These are phyloP conservation scores for Fusarium algeriense DNA, from an alignment of 2,329 filamentous ascomycete species.

Conservation along the genomic window DNA sequence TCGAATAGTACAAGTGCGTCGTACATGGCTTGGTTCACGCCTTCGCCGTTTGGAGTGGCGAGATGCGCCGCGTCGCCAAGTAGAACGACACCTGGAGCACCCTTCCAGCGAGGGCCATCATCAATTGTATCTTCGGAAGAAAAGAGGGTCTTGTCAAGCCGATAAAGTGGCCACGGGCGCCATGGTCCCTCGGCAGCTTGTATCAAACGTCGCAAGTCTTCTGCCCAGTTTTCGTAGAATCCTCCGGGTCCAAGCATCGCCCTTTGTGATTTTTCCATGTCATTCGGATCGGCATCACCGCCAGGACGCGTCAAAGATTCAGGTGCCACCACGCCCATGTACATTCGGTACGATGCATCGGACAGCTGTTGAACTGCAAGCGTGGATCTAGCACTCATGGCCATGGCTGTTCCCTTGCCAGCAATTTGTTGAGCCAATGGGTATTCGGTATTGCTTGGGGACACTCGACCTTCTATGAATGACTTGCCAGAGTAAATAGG, in stretches of 20 bases:
- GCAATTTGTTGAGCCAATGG: background rate
- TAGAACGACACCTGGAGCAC: background rate
- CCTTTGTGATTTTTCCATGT: constrained; percentile 6
- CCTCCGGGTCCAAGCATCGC: background rate
- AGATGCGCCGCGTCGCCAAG: constrained; percentile 8
- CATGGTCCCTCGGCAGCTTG: background rate
- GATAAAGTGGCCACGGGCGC: constrained; percentile 14
- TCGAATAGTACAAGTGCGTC: constrained; percentile 2
- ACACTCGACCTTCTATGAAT: constrained; percentile 2
- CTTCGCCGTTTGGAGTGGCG: constrained; percentile 5
- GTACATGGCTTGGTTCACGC: constrained; percentile 14
- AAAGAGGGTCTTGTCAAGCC: background rate
- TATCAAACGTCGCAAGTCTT: background rate
- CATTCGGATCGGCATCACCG: background rate
- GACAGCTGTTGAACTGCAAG: constrained; percentile 5
- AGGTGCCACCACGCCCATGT: background rate
- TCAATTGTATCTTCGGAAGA: background rate
- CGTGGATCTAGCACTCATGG: background rate
- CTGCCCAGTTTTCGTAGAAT: background rate
- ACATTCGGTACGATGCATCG: background rate
- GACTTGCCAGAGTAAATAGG: background rate
- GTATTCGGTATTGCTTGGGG: background rate
- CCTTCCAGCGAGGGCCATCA: background rate
- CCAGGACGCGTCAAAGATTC: background rate
- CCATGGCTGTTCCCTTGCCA: constrained; percentile 8